phyloP scores from a whole-genome alignment of 2,329 filamentous ascomycete species.

The Mollisia scopiformis region DNA sequence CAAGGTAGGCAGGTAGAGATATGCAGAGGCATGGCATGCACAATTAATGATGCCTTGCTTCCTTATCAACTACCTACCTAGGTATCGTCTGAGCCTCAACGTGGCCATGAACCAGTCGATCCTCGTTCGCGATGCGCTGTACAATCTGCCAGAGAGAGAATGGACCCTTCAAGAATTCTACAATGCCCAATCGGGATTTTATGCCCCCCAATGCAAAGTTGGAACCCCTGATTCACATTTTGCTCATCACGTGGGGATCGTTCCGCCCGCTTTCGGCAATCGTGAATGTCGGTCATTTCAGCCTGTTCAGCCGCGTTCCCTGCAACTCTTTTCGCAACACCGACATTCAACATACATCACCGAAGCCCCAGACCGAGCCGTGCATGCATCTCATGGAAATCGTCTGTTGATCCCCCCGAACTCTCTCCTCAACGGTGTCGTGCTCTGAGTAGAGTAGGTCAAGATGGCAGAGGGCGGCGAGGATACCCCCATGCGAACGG shows the following conservation, averaged over 20 bases:
- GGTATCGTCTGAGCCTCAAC: not conserved
- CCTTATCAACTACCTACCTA: not conserved
- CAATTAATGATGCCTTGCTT: not conserved
- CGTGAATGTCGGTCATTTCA: not conserved
- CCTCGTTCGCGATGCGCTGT: not conserved
- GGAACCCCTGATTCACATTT: not conserved
- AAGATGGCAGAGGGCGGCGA: constrained; percentile 22
- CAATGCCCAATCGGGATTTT: not conserved
- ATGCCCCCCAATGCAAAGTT: not conserved
- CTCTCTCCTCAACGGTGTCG: not conserved
- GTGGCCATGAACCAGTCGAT: not conserved
- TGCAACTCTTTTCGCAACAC: not conserved
- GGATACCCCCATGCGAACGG: constrained; percentile 13
- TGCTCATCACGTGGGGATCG: not conserved
- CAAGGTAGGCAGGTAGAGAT: not conserved
- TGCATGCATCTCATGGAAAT: not conserved
- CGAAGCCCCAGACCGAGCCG: constrained; percentile 1
- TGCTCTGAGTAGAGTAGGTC: not conserved
- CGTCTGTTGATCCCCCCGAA: not conserved
- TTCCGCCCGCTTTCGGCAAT: not conserved
- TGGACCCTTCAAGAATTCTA: not conserved
- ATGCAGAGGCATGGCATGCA: not conserved
- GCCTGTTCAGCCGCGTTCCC: not conserved
- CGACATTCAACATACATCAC: no score
- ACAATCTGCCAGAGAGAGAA: not conserved